Evolutionary conservation across 2,329 filamentous ascomycete species (phyloP).

Genomic region (Erysiphe pisi): DNA sequence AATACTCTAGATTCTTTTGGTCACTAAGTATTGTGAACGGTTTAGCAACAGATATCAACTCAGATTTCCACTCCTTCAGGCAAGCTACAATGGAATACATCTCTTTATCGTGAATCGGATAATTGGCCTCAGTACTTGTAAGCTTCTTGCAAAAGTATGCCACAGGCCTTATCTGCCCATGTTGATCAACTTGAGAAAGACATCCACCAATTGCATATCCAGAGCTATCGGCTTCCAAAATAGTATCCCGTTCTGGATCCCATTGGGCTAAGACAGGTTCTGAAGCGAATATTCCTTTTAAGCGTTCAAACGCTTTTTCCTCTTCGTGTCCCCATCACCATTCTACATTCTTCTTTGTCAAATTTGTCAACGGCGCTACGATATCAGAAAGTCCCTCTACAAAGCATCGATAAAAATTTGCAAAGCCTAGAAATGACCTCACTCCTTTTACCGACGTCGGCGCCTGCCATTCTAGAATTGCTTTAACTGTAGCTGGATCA

Average conservation of each 20-base stretch:
- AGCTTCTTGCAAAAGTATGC: background rate
- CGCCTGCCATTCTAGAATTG: background rate
- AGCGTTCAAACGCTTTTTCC: background rate
- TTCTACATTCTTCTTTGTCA: too few species aligned
- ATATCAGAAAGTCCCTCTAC: too few species aligned
- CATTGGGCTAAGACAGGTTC: background rate
- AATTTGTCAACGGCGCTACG: too few species aligned
- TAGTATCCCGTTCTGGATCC: background rate
- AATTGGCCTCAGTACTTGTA: background rate
- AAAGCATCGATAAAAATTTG: too few species aligned
- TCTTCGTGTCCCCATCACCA: background rate
- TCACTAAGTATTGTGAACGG: conserved; percentile 27
- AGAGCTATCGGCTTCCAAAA: conserved; percentile 5
- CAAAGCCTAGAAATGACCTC: background rate
- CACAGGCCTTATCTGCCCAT: background rate
- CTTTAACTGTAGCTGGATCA: background rate
- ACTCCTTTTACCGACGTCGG: background rate
- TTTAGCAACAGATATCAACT: conserved; percentile 15
- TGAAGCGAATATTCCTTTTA: background rate
- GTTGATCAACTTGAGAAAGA: background rate
- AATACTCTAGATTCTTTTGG: conserved; percentile 24
- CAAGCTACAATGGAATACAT: background rate
- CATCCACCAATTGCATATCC: background rate
- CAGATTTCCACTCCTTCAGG: conserved; percentile 18
- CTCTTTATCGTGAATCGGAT: background rate